Base-by-base conservation (phyloP, 805 yeast species). In the Wickerhamomyces alni region DNA sequence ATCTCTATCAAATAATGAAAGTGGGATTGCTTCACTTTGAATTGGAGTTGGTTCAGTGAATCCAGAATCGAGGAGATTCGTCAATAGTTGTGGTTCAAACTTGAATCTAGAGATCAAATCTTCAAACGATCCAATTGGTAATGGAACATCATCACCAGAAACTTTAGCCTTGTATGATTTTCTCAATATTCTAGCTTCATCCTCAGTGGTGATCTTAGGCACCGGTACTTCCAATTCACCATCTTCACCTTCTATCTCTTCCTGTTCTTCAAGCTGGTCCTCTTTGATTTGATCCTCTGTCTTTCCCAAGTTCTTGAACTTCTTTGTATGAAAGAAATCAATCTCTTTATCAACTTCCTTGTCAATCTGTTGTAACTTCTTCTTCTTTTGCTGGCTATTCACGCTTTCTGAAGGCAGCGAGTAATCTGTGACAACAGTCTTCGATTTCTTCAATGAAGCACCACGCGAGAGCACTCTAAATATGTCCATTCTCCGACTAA, bases 21-120 rank as follows among this genome's bases (percentile, higher is more conserved):
- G 67, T 2, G 99, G 97, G 31, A 93, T 80, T 2, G 88, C 78
- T 60, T 93, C 97, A 45, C 87, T 75, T 63, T 93, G 99, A 51
- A 93, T 86, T 3, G 97, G 81, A 0, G 99, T 91, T 6, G 99
- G 98, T 45, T 80, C 85, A 1, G 79, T 74, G 55, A 89, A 89
- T 38, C 79, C 83, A 34, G 81, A 74, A 10, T 75, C 74, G 17
- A 80, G 67, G 44, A 91, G 63, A 54, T 88, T 89, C 21, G 69
- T 61, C 24, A 87, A 63, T 30, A 67, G 47, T 17, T 64, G 60
- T 43, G 67, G 68, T 54, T 82, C 80, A 26, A 93, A 63, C 32
- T 77, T 67, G 61, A 81, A 88, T 40, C 96, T 69, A 1, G 75
- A 61, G 2, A 75, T 70, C 41, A 93, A 67, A 57, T 91, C 96